A percentile compares a stretch with the other conserved stretches of the same genome.
phyloP scores from a whole-genome alignment of 2,329 filamentous ascomycete species.

The Neopestalotiopsis rosae region DNA sequence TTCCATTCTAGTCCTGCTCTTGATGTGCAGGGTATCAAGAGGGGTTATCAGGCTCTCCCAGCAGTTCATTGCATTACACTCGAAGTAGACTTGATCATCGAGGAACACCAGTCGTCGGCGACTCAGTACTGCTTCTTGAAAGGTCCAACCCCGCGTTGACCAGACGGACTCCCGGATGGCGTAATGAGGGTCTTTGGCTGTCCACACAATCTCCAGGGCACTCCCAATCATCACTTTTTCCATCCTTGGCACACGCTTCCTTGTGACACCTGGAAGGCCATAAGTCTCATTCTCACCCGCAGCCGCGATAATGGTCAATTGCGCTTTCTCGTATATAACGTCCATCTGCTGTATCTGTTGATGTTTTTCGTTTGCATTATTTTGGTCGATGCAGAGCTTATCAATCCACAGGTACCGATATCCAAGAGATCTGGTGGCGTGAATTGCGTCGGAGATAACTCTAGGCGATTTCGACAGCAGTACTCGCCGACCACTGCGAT shows the following conservation, averaged over 20 bases:
- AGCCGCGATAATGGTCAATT: conserved; percentile 15
- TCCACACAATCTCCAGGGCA: no score
- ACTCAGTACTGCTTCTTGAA: conserved; percentile 19
- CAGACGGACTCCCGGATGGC: conserved; percentile 21
- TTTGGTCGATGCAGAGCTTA: conserved; percentile 9
- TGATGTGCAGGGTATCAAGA: not conserved
- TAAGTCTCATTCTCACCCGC: not conserved
- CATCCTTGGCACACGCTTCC: not conserved
- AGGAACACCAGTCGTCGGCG: conserved; percentile 18
- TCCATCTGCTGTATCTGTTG: conserved; percentile 15
- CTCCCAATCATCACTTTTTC: not conserved
- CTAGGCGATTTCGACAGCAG: not conserved
- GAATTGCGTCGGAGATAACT: not conserved
- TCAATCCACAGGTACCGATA: conserved; percentile 25
- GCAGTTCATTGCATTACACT: conserved; percentile 17
- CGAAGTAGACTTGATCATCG: conserved; percentile 21
- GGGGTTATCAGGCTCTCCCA: not conserved
- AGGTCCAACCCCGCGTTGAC: conserved; percentile 23
- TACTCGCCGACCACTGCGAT: not conserved
- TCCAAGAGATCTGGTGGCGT: conserved; percentile 20
- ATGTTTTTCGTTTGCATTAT: not conserved
- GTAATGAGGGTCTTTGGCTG: not conserved
- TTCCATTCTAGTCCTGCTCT: not conserved
- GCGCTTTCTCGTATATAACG: conserved; percentile 2
- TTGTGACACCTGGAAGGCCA: not conserved